Evolutionary conservation across 2,329 filamentous ascomycete genomes (phyloP), one percentile per base, ranked within the genome.

Genomic region (Colletotrichum paranaense): DNA sequence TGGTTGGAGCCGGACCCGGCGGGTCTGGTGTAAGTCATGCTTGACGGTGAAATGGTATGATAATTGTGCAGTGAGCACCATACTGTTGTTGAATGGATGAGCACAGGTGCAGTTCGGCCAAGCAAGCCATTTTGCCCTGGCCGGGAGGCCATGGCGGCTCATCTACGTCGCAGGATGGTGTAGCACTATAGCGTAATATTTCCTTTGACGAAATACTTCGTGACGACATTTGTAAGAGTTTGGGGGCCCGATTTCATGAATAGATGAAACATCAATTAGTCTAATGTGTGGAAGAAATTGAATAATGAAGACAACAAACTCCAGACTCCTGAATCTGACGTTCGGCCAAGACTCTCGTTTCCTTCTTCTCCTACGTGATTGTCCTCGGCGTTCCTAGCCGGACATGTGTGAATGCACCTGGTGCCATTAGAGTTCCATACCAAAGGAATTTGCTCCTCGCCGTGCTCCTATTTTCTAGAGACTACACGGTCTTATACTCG

Each of bases 271-370:
- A 26, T 55, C 42, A 32, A 72, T 72, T 72, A 69, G 53, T 69
- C 66, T 69, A 69, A 46, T 64, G n/a, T 64, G 53, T 38, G n/a
- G 32, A 57, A 28, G 32, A 68, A 32, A 53, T 69, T 42, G n/a
- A 63, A 53, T 38, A 42, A 26, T 28, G 12, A 46, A 16, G 35
- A 46, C 16, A 46, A 28, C 19, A 8, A 72, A 72, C 70, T 72
- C 70, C 70, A 49, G 14, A 69, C 70, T 72, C 70, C 70, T 26
- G 38, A 30, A 53, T 60, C 46, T 30, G 66, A 64, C 70, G 64
- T 46, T 53, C 26, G 26, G 65, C 49, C 65, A 38, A 62, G 42
- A 49, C 42, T 22, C 42, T 60, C 22, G 58, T 52, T 26, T 46
- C 46, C 32, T 46, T 22, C 55, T 26, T 53, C 28, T 8, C 42